Conservation (phyloP, 495 filamentous ascomycete genomes). For the Glonium stellatum region DNA sequence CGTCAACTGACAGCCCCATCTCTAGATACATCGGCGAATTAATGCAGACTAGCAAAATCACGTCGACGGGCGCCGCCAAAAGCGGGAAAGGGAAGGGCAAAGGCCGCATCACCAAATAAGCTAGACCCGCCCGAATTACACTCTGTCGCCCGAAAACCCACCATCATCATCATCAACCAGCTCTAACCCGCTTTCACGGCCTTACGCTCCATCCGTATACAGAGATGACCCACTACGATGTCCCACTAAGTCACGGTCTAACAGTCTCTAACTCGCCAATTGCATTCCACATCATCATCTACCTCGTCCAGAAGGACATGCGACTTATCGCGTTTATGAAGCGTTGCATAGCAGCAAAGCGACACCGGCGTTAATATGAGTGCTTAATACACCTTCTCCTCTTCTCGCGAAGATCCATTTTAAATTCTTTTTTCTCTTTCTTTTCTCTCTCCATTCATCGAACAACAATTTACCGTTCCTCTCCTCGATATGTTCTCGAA, state of each 20-base stretch:
- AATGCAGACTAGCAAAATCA: slow-evolving; percentile 77
- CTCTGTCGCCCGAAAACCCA: too few relatives aligned
- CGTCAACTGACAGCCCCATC: slow-evolving; percentile 13
- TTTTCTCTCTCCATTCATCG: not conserved
- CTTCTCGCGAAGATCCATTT: too few relatives aligned
- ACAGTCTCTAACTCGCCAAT: not conserved
- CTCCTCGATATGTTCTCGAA: too few relatives aligned
- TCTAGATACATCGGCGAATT: slow-evolving; percentile 61
- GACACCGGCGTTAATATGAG: not conserved
- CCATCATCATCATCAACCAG: too few relatives aligned
- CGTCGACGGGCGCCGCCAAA: slow-evolving; percentile 44
- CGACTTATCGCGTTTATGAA: not conserved
- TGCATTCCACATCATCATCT: too few relatives aligned
- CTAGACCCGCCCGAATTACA: too few relatives aligned
- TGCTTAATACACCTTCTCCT: too few relatives aligned
- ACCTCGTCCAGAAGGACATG: not conserved
- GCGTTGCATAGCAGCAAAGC: not conserved
- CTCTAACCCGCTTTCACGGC: too few relatives aligned
- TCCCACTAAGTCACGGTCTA: not conserved
- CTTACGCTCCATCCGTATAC: too few relatives aligned
- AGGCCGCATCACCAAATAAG: slow-evolving; percentile 8
- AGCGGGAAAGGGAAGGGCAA: slow-evolving; percentile 40
- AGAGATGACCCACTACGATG: too few relatives aligned
- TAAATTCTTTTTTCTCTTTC: too few relatives aligned
- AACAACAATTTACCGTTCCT: not conserved